These are phyloP conservation scores for Mucor ambiguus DNA, from an alignment of 371 early-diverging fungal genomes.

Conservation along the genomic window DNA sequence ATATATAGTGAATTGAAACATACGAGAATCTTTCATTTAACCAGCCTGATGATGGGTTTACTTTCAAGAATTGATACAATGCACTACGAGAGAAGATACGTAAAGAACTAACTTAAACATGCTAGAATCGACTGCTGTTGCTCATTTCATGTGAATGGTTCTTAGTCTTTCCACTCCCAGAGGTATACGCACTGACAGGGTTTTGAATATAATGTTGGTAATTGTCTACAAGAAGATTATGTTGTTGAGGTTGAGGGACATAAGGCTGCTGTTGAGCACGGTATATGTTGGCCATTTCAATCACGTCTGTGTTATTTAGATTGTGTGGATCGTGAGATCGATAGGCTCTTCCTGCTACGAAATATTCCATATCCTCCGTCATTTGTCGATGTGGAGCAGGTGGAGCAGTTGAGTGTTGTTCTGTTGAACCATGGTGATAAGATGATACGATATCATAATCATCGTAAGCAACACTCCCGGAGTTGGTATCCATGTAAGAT, in stretches of 20 bases:
- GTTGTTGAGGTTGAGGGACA: constrained; percentile 7
- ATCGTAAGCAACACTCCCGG: background rate
- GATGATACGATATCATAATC: background rate
- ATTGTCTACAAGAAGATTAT: background rate
- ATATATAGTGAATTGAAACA: no score
- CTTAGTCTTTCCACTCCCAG: background rate
- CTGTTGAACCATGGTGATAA: background rate
- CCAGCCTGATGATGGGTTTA: no score
- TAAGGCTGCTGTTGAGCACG: constrained; percentile 16
- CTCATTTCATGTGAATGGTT: constrained; percentile 1
- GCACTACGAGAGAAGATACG: no score
- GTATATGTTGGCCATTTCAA: constrained; percentile 30
- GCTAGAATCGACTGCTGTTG: background rate
- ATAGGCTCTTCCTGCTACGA: constrained; percentile 26
- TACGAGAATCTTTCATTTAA: no score
- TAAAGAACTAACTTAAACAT: no score
- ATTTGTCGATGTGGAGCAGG: background rate
- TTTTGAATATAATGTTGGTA: constrained; percentile 13
- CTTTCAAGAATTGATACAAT: no score
- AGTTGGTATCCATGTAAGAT: background rate
- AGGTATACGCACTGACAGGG: constrained; percentile 7
- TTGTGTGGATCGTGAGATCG: constrained; percentile 22
- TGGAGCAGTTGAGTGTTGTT: constrained; percentile 2
- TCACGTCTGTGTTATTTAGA: constrained; percentile 16
- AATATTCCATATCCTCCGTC: constrained; percentile 24